Evolutionary conservation across 768 basidiomycete genomes (phyloP), one percentile per base, ranked within the genome.

Genomic region (Termitomyces eurrhizus): DNA sequence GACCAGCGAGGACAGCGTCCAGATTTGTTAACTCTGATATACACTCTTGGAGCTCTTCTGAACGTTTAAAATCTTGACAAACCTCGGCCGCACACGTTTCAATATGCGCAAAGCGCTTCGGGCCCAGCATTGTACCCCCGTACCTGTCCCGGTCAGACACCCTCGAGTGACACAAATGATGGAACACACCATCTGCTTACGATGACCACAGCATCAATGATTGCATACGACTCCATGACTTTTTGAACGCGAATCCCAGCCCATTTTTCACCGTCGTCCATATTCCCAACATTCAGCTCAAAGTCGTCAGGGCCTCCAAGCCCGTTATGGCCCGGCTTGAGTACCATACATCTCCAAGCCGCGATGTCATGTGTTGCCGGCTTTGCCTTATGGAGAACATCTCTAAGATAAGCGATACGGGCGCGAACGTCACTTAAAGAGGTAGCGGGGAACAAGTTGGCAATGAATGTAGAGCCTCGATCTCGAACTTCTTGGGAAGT

Each of bases 201-300:
- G 62, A 93, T 79, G 12, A 93, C 87, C 4, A 89, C 88, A 9
- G 87, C 90, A 69, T 94, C 92, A 32, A 93, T 79, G 18, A 86
- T 78, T 1, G 84, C 87, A 62, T 85, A 79, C n/a, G 77, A 74
- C 66, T 84, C 80, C 88, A 95, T 89, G 13, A 84, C 81, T 64
- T 80, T 83, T 64, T 90, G 69, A 33, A 91, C 77, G 61, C 78
- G 81, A 16, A 74, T 77, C 32, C 88, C 87, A 33, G 83, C 90
- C 79, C 84, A 88, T 64, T 81, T 81, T 73, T 93, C 93, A 5
- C 86, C 90, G 53, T 92, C 93, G 65, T 95, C 93, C 49, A 85
- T 83, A 65, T 76, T 81, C 1, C 85, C 89, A 4, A 78, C 77
- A 61, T 75, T 71, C 33, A 92, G 71, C 70, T 86, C 84, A 65